A percentile compares a stretch with the other conserved stretches of the same genome.
phyloP scores from a whole-genome alignment of 495 filamentous ascomycete genomes.

The Geoglossum glabrum region DNA sequence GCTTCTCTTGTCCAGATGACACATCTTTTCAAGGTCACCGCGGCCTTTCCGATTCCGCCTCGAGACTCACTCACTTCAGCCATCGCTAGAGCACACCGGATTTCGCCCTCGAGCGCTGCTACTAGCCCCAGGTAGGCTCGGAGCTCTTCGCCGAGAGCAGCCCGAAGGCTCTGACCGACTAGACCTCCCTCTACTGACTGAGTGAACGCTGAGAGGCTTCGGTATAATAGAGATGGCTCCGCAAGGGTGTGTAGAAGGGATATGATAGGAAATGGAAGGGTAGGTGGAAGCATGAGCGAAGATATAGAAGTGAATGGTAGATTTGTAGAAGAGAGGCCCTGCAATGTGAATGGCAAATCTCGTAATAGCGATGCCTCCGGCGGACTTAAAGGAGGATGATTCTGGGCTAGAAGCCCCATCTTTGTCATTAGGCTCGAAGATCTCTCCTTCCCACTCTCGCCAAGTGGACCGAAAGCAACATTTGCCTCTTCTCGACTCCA shows the following conservation, averaged over 20 bases:
- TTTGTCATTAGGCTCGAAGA: neutral
- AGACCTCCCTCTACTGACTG: conserved; percentile 50
- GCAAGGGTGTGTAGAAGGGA: conserved; percentile 77
- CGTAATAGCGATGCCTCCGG: conserved; percentile 58
- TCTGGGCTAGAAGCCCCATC: neutral
- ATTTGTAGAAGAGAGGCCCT: conserved; percentile 74
- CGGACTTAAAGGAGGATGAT: neutral
- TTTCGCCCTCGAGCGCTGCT: conserved; percentile 85
- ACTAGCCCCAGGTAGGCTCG: conserved; percentile 84
- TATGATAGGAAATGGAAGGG: conserved; percentile 64
- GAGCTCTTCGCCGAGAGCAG: conserved; percentile 67
- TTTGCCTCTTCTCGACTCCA: neutral
- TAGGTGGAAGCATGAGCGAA: conserved; percentile 50
- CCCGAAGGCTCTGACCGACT: conserved; percentile 82
- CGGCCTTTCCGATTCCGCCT: conserved; percentile 56
- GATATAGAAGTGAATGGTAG: conserved; percentile 49
- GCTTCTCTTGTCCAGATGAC: conserved; percentile 95
- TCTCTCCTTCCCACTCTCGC: neutral
- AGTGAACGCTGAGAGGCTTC: conserved; percentile 57
- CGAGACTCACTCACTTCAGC: conserved; percentile 42
- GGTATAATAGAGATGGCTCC: conserved; percentile 81
- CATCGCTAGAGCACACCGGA: conserved; percentile 53
- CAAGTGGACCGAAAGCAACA: neutral
- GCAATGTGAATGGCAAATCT: conserved; percentile 84
- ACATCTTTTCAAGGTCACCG: conserved; percentile 90